phyloP scores from a whole-genome alignment of 1,284 basidiomycete genomes.

The Tylopilus sp. region DNA sequence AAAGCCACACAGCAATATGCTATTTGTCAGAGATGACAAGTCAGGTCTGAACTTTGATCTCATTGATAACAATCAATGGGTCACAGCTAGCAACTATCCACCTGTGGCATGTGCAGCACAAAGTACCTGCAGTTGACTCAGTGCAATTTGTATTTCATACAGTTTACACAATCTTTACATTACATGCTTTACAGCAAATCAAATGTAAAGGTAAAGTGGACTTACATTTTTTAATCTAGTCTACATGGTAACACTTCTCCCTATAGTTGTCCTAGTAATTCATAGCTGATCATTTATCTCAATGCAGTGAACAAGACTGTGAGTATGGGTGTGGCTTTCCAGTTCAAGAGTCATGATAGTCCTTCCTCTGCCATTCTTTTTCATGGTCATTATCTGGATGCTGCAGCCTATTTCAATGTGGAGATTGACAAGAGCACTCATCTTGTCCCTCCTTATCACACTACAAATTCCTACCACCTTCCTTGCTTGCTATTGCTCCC shows the following conservation, averaged over 20 bases:
- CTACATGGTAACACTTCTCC: conserved; percentile 52
- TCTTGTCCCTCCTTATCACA: conserved; percentile 47
- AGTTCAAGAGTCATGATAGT: conserved; percentile 30
- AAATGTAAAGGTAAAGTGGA: conserved; percentile 15
- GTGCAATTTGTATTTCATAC: too few relatives aligned
- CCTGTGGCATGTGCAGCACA: too few relatives aligned
- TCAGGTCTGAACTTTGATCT: conserved; percentile 5
- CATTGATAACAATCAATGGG: conserved; percentile 34
- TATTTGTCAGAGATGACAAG: too few relatives aligned
- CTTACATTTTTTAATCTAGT: conserved; percentile 41
- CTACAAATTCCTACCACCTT: conserved; percentile 53
- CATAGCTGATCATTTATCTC: conserved; percentile 44
- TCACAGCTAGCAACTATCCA: too few relatives aligned
- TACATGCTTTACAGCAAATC: conserved; percentile 12
- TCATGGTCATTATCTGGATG: conserved; percentile 38
- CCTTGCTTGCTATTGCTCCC: conserved; percentile 50
- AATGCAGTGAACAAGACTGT: conserved; percentile 48
- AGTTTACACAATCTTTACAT: too few relatives aligned
- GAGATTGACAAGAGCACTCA: conserved; percentile 35
- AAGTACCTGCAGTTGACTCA: too few relatives aligned
- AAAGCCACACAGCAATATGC: background rate
- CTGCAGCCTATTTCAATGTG: conserved; percentile 36
- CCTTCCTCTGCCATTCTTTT: conserved; percentile 35
- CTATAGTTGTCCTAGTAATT: conserved; percentile 48
- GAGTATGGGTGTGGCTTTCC: conserved; percentile 41